Conservation (phyloP, 345 rosid genomes). For the Eucalyptus tenuipes region DNA sequence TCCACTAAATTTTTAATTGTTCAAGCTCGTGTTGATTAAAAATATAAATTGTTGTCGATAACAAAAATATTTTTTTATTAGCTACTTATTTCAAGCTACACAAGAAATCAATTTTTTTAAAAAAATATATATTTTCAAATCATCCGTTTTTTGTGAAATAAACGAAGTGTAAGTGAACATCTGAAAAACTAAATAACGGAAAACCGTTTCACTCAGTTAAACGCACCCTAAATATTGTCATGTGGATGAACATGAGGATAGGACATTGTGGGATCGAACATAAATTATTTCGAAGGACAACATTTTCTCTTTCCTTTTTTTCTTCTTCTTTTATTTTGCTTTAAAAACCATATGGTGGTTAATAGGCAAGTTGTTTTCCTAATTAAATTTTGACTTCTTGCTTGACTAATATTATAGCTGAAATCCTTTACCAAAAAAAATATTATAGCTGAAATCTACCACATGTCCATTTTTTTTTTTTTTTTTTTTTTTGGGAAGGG, state of each 20-base stretch:
- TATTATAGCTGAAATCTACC: neutral
- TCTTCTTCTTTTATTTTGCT: neutral
- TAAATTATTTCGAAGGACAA: rapidly evolving
- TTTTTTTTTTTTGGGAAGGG: neutral
- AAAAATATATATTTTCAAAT: too few species aligned
- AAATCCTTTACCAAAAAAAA: too few species aligned
- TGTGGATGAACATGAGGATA: neutral
- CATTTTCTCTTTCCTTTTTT: neutral
- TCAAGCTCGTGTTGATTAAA: too few species aligned
- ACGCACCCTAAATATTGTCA: neutral
- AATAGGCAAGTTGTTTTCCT: neutral
- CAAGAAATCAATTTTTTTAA: too few species aligned
- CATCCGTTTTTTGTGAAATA: rapidly evolving
- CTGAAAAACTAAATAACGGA: neutral
- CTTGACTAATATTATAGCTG: neutral
- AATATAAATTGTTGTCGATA: too few species aligned
- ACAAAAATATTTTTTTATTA: too few species aligned
- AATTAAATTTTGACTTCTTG: neutral
- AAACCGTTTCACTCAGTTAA: rapidly evolving
- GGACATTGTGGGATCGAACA: neutral
- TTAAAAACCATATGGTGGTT: neutral
- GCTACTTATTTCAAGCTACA: too few species aligned
- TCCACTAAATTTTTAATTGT: neutral
- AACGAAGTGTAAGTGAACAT: neutral
- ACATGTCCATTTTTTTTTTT: neutral